phyloP scores from a whole-genome alignment of 164 flowering plant species.

The grape (Vitis vinifera) region ASM3070453v1 NC_081805.1:8563001-8563500 shows the following conservation, averaged over 20 bases:
- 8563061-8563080: slow-evolving; percentile 83
- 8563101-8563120: slow-evolving; percentile 80
- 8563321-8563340: slow-evolving; percentile 73
- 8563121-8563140: slow-evolving; percentile 86
- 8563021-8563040: slow-evolving; percentile 9
- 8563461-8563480: slow-evolving; percentile 18
- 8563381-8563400: slow-evolving; percentile 78
- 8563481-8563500: slow-evolving; percentile 21
- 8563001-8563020: slow-evolving; percentile 19
- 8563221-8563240: background rate
- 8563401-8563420: slow-evolving; percentile 64
- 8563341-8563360: slow-evolving; percentile 50
- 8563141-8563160: slow-evolving; percentile 52
- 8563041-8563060: slow-evolving; percentile 62
- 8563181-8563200: no score
- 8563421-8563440: slow-evolving; percentile 34
- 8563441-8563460: slow-evolving; percentile 41
- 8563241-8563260: slow-evolving; percentile 81
- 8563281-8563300: slow-evolving; percentile 89
- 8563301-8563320: slow-evolving; percentile 96
- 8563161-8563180: no score
- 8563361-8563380: slow-evolving; percentile 53
- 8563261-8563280: slow-evolving; percentile 76
- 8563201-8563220: no score
- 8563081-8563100: slow-evolving; percentile 70